Evolutionary conservation across 805 yeast species (phyloP), one percentile per base, ranked within the genome.

Genomic region (Candida nemodendra): DNA sequence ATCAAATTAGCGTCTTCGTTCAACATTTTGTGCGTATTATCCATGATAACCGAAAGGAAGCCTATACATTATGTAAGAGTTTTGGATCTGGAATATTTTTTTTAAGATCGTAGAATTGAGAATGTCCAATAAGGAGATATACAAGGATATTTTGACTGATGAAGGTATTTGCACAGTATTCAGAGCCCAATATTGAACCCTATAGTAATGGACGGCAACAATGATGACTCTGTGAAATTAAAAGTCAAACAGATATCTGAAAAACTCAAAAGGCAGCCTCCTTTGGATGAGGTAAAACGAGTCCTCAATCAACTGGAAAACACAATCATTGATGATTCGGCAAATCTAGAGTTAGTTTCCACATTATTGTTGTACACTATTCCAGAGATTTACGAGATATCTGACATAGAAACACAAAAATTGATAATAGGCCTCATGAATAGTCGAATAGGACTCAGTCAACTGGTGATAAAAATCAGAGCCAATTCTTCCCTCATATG

Each of bases 371-470:
- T 39, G 3, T 27, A 32, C 17, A 42, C 42, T 2, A 32, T 56
- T 15, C 58, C 57, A 1, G 47, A 52, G 5, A 41, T 51, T 1
- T 58, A 53, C 30, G n/a, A 12, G 2, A 22, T 56, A 12, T 13
- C 48, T 8, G 52, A 49, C 9, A 2, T 18, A 1, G 22, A 35
- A 1, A 14, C 38, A 2, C 35, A 44, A 19, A 6, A 15, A 1
- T 15, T 18, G 1, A 18, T 52, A 0, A 9, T 22, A 9, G 37
- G 31, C 7, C 26, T 53, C 9, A 30, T 59, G n/a, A 27, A 38
- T 9, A 43, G 45, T n/a, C 38, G 56, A 27, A 45, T 58, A 2
- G 60, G 58, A 0, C 4, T 59, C 2, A 51, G 54, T 4, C 58
- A 54, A 14, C 27, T 55, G 9, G 40, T 48, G 9, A 26, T 38